A percentile compares a stretch with the other conserved stretches of the same genome.
phyloP scores from a whole-genome alignment of 179 eudicot species.

The Vitellaria paradoxa region DNA sequence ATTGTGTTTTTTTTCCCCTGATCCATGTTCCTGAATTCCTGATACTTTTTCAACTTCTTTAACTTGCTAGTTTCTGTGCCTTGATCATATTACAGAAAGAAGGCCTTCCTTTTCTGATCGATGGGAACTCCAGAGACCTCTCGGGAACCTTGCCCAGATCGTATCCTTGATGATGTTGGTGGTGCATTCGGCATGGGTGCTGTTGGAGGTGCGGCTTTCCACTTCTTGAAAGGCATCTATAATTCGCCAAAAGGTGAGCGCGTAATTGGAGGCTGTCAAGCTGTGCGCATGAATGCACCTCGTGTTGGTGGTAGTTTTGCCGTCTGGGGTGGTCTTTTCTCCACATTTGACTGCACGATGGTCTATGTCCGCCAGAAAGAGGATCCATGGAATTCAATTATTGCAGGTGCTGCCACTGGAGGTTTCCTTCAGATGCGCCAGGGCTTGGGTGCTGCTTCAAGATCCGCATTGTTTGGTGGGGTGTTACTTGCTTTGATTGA shows the following conservation, averaged over 20 bases:
- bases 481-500: conserved; percentile 53
- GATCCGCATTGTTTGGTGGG: conserved; percentile 53
- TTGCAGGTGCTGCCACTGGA: conserved; percentile 67
- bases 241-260: conserved; percentile 61
- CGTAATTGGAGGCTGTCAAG: conserved; percentile 46
- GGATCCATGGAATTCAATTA: conserved; percentile 64
- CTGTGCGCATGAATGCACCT: conserved; percentile 59
- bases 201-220: conserved; percentile 66
- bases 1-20: no score
- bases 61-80: neutral
- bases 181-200: conserved; percentile 73
- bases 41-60: neutral
- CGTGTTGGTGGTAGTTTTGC: conserved; percentile 67
- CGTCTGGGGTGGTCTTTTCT: conserved; percentile 62
- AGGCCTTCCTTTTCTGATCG: conserved; percentile 4
- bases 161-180: conserved; percentile 56
- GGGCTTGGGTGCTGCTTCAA: conserved; percentile 49
- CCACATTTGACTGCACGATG: conserved; percentile 65
- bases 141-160: conserved; percentile 60
- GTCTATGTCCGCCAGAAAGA: conserved; percentile 62
- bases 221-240: conserved; percentile 50
- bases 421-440: conserved; percentile 63
- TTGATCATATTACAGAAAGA: neutral
- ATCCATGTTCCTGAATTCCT: neutral
- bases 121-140: conserved; percentile 69